Evolutionary conservation across 2,329 filamentous ascomycete species (phyloP), one percentile per base, ranked within the genome.

Genomic region (Thielaviopsis musarum): DNA sequence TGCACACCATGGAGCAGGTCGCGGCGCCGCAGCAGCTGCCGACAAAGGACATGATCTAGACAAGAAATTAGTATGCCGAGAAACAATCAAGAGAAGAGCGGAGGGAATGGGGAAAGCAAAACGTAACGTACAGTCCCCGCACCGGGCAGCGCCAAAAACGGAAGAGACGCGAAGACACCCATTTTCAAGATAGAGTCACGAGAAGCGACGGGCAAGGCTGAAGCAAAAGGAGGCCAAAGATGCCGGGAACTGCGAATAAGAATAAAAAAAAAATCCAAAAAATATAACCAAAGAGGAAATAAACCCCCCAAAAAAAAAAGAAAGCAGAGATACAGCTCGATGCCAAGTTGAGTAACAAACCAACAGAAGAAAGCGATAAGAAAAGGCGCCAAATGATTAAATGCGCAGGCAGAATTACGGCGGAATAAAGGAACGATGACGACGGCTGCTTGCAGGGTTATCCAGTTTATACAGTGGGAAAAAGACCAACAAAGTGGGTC

Each of bases 21-120:
- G 93, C 91, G 28, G 93, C 93, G 69, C 93, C 93, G 70, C 93
- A 98, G 74, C 93, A 98, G 67, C 90, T 96, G 64, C 87, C 89
- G 63, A 77, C 86, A 66, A 90, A 84, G 52, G 87, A 89, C 65
- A 88, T 70, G 64, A 94, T 67, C 88, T 91, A 67, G 65, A 62
- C n/a, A 3, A 52, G 21, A 38, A 38, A n/a, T 56, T 24, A 55
- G 56, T 21, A 52, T 7, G 4, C n/a, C 49, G 41, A 38, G 38
- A 30, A 41, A 41, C 26, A n/a, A 51, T 26, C 24, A 6, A 26
- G 24, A 6, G 24, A 6, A 6, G 24, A 6, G 24, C 3, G 24
- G 24, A 34, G n/a, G 26, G 22, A 26, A 28, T 15, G 15, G 24
- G 7, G 19, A 12, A 21, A 21, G 5, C 9, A 17, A 22, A 56